Percentiles rank a stretch among this genome's conserved stretches.
These are phyloP conservation scores for Candida oleophila DNA, from an alignment of 805 yeast species.

Conservation along the genomic window DNA sequence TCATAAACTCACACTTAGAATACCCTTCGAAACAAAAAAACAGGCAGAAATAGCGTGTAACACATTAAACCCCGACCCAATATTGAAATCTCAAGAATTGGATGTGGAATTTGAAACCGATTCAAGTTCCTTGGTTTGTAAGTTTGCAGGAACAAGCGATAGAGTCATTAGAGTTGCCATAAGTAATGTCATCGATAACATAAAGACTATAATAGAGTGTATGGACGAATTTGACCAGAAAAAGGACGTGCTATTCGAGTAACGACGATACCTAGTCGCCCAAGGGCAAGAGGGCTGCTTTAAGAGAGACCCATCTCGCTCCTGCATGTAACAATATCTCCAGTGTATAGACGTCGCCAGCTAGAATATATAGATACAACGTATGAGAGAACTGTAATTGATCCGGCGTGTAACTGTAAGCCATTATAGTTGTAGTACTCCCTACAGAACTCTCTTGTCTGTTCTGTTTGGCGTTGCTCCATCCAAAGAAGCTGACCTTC, in stretches of 20 bases:
- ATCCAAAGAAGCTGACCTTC: too few species aligned
- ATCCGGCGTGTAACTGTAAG: too few species aligned
- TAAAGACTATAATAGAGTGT: constrained; percentile 77
- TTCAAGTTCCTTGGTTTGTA: constrained; percentile 39
- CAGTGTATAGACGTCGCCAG: too few species aligned
- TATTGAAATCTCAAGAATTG: constrained; percentile 69
- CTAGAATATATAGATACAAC: too few species aligned
- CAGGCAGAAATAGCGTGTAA: constrained; percentile 66
- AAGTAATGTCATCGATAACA: constrained; percentile 73
- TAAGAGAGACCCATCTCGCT: too few species aligned
- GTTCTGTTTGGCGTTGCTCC: too few species aligned
- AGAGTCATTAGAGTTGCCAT: constrained; percentile 81
- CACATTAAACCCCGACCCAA: constrained; percentile 77
- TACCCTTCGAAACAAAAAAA: constrained; percentile 60
- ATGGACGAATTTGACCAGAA: constrained; percentile 64
- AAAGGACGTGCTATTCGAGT: constrained; percentile 10
- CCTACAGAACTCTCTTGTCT: too few species aligned
- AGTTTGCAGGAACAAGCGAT: constrained; percentile 64
- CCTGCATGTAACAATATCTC: too few species aligned
- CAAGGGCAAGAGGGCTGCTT: too few species aligned
- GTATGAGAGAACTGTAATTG: too few species aligned
- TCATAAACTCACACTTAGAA: constrained; percentile 31
- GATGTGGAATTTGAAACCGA: constrained; percentile 42
- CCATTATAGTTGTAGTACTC: too few species aligned
- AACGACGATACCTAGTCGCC: too few species aligned